phyloP scores from a whole-genome alignment of 768 basidiomycete genomes.

The Kwoniella sp. region DNA sequence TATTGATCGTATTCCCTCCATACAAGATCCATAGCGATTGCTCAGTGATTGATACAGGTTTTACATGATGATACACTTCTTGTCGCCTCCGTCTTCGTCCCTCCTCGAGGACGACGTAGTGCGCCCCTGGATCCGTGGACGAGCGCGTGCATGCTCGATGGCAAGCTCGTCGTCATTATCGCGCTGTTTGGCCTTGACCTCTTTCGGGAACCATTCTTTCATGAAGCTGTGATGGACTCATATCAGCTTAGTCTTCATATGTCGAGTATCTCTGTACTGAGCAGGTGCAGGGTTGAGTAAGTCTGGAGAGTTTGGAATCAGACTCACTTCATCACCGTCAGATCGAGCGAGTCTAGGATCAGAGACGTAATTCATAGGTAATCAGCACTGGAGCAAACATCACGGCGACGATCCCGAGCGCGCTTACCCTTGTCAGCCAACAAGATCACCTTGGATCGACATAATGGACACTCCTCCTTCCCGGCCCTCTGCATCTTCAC shows the following conservation, averaged over 20 bases:
- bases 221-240: slow-evolving; percentile 67
- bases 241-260: not conserved
- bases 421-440: slow-evolving; percentile 73
- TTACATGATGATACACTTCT: not conserved
- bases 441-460: slow-evolving; percentile 75
- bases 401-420: not conserved
- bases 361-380: not conserved
- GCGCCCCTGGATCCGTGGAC: not conserved
- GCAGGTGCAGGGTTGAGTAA: too few relatives aligned
- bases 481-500: slow-evolving; percentile 89
- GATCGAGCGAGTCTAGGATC: slow-evolving; percentile 46
- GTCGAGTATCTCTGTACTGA: not conserved
- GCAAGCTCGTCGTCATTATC: slow-evolving; percentile 75
- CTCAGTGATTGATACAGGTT: slow-evolving; percentile 1
- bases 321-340: slow-evolving; percentile 53
- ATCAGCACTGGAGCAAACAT: not conserved
- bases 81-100: not conserved
- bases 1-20: too few relatives aligned
- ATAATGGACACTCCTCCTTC: slow-evolving; percentile 78
- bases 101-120: not conserved
- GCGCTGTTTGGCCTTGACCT: slow-evolving; percentile 72
- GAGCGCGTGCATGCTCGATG: slow-evolving; percentile 63
- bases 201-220: slow-evolving; percentile 88
- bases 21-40: too few relatives aligned
- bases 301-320: not conserved